A percentile compares a stretch with the other conserved stretches of the same genome.
Conservation (phyloP, 352 stramenopile species). For the Globisporangium cederbergense region DNA sequence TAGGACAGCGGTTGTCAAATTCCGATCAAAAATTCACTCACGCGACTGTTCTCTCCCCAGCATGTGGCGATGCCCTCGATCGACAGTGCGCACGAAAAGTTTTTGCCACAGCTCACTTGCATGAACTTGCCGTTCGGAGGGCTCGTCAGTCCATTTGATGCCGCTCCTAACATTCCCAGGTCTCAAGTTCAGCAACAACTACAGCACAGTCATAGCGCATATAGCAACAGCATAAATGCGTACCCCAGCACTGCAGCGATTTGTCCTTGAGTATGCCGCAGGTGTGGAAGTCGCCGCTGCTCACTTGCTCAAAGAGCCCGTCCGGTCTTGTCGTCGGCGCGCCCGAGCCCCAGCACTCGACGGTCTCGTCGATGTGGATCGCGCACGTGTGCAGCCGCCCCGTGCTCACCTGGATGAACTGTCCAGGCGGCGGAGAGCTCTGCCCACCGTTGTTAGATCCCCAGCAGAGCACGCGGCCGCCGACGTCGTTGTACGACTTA, state of each 20-base stretch:
- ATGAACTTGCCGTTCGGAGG: constrained; percentile 55
- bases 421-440: constrained; percentile 32
- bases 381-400: constrained; percentile 76
- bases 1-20: too few relatives aligned
- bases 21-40: constrained; percentile 11
- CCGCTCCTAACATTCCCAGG: constrained; percentile 22
- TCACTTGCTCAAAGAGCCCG: constrained; percentile 81
- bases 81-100: constrained; percentile 56
- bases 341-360: constrained; percentile 73
- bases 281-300: constrained; percentile 69
- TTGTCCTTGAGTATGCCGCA: constrained; percentile 82
- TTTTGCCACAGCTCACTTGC: constrained; percentile 76
- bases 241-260: constrained; percentile 73
- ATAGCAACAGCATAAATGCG: background rate
- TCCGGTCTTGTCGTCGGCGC: constrained; percentile 43
- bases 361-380: constrained; percentile 68
- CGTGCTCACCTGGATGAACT: constrained; percentile 80
- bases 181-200: background rate
- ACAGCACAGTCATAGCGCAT: background rate
- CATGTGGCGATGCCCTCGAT: constrained; percentile 46
- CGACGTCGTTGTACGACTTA: constrained; percentile 59
- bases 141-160: constrained; percentile 29
- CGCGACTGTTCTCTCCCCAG: constrained; percentile 68
- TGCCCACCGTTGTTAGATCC: constrained; percentile 61
- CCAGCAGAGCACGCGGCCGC: constrained; percentile 77